Conservation (phyloP, 495 filamentous ascomycete species). For the Amniculicola lignicola region DNA sequence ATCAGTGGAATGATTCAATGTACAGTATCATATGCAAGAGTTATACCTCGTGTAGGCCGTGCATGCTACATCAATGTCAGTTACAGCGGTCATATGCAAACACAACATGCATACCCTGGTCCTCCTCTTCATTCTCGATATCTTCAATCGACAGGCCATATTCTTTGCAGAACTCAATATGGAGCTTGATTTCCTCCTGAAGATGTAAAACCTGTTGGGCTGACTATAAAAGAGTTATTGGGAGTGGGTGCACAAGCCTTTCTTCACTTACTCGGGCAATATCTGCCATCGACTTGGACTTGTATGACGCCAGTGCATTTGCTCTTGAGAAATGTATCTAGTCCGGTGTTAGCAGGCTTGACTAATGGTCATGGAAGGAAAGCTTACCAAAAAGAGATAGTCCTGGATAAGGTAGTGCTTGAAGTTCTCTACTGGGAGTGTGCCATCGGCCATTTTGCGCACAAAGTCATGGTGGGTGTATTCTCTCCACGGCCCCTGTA, state of each 20-base stretch:
- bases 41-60: slow-evolving; percentile 63
- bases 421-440: slow-evolving; percentile 68
- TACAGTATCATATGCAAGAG: slow-evolving; percentile 2
- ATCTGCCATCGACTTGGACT: slow-evolving; percentile 68
- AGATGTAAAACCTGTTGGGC: slow-evolving; percentile 71
- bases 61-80: slow-evolving; percentile 50
- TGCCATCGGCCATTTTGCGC: slow-evolving; percentile 66
- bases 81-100: neutral
- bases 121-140: slow-evolving; percentile 70
- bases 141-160: slow-evolving; percentile 77
- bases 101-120: slow-evolving; percentile 54
- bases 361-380: neutral
- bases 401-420: slow-evolving; percentile 86
- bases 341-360: slow-evolving; percentile 14
- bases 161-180: slow-evolving; percentile 71
- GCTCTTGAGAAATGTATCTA: slow-evolving; percentile 83
- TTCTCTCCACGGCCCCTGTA: slow-evolving; percentile 63
- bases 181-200: slow-evolving; percentile 72
- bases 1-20: slow-evolving; percentile 11
- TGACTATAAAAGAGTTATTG: slow-evolving; percentile 49
- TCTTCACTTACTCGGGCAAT: slow-evolving; percentile 55
- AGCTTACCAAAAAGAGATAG: slow-evolving; percentile 74
- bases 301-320: slow-evolving; percentile 79
- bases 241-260: slow-evolving; percentile 6
- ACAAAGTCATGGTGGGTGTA: slow-evolving; percentile 83